Evolutionary conservation across 1,139 yeast genomes (phyloP), one percentile per base, ranked within the genome.

Genomic region (Schwanniomyces etchellsii): DNA sequence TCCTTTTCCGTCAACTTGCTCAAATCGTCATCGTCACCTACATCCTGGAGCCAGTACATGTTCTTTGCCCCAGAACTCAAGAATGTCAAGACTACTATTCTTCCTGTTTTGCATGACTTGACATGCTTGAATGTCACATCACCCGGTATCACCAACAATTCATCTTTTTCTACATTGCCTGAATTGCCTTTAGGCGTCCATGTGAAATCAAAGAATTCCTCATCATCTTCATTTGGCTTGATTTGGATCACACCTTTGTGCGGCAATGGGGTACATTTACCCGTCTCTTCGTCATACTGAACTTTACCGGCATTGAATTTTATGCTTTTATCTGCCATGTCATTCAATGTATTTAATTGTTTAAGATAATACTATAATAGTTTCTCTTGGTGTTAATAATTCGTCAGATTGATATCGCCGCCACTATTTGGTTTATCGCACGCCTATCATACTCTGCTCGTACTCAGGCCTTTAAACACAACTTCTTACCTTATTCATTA

Each of bases 31-130:
- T 75, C 77, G 44, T 78, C 86, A 27, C 82, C 81, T 24, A 74
- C 67, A 43, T 82, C 88, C 58, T 91, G 98, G 59, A 91, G 65
- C 98, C 98, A 91, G 57, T 81, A 91, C 55, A 89, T 67, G 48
- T 76, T 75, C 52, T 81, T 81, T 35, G 89, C 88, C 26, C 95
- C 93, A 4, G 95, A 82, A 39, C 91, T 78, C 47, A 74, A 65
- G 55, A 88, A 88, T 35, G 83, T 77, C 54, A 91, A 70, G 35
- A 88, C 84, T 55, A 81, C 82, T 16, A 91, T 88, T 40, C 98
- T 67, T 7, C 97, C 97, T 3, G 86, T 77, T 30, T 66, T 73
- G 52, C 95, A 82, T 15, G 89, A 77, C 31, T 69, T 60, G 27
- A 88, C 76, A 35, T 75, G 86, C 35, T 74, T 74, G 79, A 94